Conservation (phyloP, 306 rosid genomes). For the Quercus cerris region DNA sequence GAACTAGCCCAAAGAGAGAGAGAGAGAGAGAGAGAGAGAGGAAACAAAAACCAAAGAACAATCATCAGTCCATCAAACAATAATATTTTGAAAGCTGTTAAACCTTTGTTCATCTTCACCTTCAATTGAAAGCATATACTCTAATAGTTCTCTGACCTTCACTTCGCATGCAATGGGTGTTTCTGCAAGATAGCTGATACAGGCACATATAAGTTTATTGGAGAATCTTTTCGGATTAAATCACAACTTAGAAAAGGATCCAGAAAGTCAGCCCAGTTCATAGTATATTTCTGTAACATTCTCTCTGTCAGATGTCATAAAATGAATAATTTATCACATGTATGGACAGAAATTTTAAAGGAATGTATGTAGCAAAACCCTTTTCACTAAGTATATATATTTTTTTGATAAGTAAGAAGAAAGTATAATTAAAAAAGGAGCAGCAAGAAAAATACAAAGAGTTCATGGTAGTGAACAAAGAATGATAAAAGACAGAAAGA, state of each 20-base stretch:
- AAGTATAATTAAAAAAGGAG: too few species aligned
- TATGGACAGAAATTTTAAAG: not conserved
- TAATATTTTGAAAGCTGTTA: slow-evolving; percentile 19
- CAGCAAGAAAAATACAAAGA: too few species aligned
- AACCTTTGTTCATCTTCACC: slow-evolving; percentile 89
- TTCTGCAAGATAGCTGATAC: slow-evolving; percentile 94
- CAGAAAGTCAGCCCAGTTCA: slow-evolving; percentile 13
- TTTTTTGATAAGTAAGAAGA: too few species aligned
- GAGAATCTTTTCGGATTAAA: slow-evolving; percentile 3
- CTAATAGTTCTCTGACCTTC: slow-evolving; percentile 70
- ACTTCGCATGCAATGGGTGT: slow-evolving; percentile 76
- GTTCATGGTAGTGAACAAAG: too few species aligned
- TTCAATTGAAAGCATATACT: slow-evolving; percentile 73
- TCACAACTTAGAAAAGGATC: not conserved
- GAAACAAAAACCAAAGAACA: not conserved
- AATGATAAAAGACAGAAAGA: too few species aligned
- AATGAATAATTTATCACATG: not conserved
- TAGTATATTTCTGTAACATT: not conserved
- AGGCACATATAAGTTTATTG: slow-evolving; percentile 10
- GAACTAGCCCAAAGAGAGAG: too few species aligned
- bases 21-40: too few species aligned
- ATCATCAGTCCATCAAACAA: slow-evolving; percentile 9
- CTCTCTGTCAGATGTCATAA: not conserved
- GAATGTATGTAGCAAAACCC: not conserved
- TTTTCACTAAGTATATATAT: not conserved